These are phyloP conservation scores for Russula vinacea DNA, from an alignment of 768 basidiomycete species.

Conservation along the genomic window DNA sequence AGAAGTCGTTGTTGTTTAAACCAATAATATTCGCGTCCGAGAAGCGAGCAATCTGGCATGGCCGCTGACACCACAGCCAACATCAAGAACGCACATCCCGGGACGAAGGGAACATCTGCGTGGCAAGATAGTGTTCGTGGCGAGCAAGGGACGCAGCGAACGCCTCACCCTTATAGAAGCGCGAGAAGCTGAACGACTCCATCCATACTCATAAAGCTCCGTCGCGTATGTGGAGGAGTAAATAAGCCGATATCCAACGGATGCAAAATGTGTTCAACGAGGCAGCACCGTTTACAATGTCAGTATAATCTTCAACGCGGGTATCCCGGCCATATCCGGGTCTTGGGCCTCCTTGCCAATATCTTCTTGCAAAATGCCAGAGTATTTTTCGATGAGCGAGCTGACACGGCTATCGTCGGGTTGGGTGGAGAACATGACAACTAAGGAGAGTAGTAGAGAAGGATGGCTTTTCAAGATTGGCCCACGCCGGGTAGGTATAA, in stretches of 20 bases:
- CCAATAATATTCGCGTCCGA: slow-evolving; percentile 81
- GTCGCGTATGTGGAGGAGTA: slow-evolving; percentile 55
- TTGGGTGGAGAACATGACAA: slow-evolving; percentile 25
- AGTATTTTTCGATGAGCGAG: slow-evolving; percentile 78
- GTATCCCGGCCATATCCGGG: slow-evolving; percentile 69
- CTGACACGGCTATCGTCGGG: slow-evolving; percentile 40
- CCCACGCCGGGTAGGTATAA: not conserved
- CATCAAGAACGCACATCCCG: slow-evolving; percentile 95
- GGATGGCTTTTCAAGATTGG: too few relatives aligned
- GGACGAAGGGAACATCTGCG: slow-evolving; percentile 79
- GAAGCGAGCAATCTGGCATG: slow-evolving; percentile 92
- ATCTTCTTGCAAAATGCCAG: slow-evolving; percentile 89
- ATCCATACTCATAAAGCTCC: slow-evolving; percentile 91
- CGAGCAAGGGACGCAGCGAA: slow-evolving; percentile 78
- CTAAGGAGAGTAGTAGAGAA: not conserved
- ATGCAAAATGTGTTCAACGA: not conserved
- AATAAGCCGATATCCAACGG: not conserved
- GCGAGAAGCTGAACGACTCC: slow-evolving; percentile 96
- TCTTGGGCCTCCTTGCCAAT: slow-evolving; percentile 58
- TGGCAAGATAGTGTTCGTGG: slow-evolving; percentile 95
- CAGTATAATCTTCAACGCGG: slow-evolving; percentile 78
- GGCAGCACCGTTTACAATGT: slow-evolving; percentile 84
- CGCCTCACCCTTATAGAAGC: slow-evolving; percentile 90
- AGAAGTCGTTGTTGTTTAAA: slow-evolving; percentile 95
- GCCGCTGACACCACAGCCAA: slow-evolving; percentile 97